These are phyloP conservation scores for Colletotrichum gloeosporioides DNA, from an alignment of 2,329 filamentous ascomycete species.

Conservation along the genomic window DNA sequence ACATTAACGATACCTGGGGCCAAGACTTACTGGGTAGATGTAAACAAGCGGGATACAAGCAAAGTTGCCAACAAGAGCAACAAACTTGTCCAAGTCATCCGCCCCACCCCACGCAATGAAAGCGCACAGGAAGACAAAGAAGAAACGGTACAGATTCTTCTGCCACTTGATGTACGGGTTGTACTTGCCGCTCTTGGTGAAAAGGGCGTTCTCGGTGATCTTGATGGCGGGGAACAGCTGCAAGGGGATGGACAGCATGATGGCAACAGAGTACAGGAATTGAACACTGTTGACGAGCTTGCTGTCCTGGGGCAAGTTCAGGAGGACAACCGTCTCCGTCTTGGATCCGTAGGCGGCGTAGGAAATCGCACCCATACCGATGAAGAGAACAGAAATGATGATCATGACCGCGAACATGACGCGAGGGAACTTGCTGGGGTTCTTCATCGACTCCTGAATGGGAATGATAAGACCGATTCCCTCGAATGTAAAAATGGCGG, in stretches of 20 bases:
- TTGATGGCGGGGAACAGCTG: slow-evolving; percentile 98
- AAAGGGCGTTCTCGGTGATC: slow-evolving; percentile 93
- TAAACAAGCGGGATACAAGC: slow-evolving; percentile 80
- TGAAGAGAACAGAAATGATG: slow-evolving; percentile 90
- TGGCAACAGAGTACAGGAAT: slow-evolving; percentile 97
- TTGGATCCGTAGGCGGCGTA: slow-evolving; percentile 96
- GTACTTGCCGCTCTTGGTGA: slow-evolving; percentile 94
- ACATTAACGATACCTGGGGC: neutral
- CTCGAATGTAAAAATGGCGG: slow-evolving; percentile 88
- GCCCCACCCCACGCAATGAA: slow-evolving; percentile 91
- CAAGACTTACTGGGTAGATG: slow-evolving; percentile 86
- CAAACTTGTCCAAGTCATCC: slow-evolving; percentile 85
- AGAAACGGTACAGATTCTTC: slow-evolving; percentile 97
- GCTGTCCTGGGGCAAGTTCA: slow-evolving; percentile 95
- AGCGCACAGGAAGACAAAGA: slow-evolving; percentile 86
- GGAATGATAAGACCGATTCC: slow-evolving; percentile 79
- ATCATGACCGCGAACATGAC: slow-evolving; percentile 93
- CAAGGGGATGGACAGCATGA: slow-evolving; percentile 90
- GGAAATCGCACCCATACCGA: slow-evolving; percentile 88
- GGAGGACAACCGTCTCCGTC: slow-evolving; percentile 94
- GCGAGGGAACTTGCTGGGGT: slow-evolving; percentile 86
- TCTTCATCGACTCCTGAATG: slow-evolving; percentile 81
- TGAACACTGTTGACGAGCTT: slow-evolving; percentile 96
- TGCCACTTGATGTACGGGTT: slow-evolving; percentile 99
- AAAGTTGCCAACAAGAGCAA: slow-evolving; percentile 75